Evolutionary conservation across 495 filamentous ascomycete species (phyloP).

Genomic region (Xylaria cubensis): DNA sequence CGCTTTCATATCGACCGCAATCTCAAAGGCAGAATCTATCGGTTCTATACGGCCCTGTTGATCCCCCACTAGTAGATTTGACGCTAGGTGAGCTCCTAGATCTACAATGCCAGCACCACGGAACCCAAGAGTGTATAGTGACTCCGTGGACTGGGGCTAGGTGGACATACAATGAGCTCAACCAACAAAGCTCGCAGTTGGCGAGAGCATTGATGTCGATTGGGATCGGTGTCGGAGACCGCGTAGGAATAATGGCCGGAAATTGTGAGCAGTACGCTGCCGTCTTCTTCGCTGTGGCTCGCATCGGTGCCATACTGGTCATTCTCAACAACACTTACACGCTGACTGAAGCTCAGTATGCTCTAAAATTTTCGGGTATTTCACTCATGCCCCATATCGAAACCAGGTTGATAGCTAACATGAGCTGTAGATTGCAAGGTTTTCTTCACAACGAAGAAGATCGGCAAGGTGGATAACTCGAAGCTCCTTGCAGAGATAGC

Average conservation of each 20-base stretch:
- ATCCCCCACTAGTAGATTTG: conserved; percentile 65
- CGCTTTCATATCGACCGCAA: conserved; percentile 30
- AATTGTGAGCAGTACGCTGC: conserved; percentile 75
- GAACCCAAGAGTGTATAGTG: conserved; percentile 65
- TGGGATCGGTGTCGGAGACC: conserved; percentile 67
- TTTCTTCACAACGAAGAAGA: conserved; percentile 68
- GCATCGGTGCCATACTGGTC: conserved; percentile 71
- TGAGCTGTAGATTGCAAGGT: conserved; percentile 58
- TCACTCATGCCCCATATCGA: background rate
- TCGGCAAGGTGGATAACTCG: conserved; percentile 62
- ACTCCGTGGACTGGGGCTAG: conserved; percentile 70
- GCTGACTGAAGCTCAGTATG: conserved; percentile 65
- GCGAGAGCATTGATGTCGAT: conserved; percentile 64
- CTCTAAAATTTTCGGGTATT: conserved; percentile 68
- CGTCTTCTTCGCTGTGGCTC: conserved; percentile 70
- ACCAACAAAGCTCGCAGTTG: conserved; percentile 64
- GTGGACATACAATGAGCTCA: conserved; percentile 70
- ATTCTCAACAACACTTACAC: conserved; percentile 78
- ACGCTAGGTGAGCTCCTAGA: conserved; percentile 68
- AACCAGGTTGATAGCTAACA: background rate
- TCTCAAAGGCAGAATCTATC: conserved; percentile 51
- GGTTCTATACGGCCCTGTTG: conserved; percentile 63
- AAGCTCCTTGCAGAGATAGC: conserved; percentile 60
- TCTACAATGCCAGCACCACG: conserved; percentile 66
- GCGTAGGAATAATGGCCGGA: conserved; percentile 72